Percentiles rank a stretch among this genome's conserved stretches.
phyloP scores from a whole-genome alignment of 768 basidiomycete species.

The Serendipita indica region DNA sequence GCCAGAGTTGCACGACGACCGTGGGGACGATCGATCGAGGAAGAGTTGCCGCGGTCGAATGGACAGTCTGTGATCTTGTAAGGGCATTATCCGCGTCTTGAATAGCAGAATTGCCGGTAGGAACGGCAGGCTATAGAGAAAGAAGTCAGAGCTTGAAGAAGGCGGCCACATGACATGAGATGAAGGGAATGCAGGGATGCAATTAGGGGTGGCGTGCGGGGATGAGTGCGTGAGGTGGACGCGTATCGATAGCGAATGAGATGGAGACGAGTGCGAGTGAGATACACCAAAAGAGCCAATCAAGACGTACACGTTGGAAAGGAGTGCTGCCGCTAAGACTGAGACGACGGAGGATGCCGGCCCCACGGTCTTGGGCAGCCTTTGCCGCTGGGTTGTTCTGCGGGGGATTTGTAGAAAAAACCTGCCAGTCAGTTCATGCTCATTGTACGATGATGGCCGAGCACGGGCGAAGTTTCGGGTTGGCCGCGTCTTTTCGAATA shows the following conservation, averaged over 20 bases:
- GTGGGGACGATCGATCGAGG: conserved; percentile 6
- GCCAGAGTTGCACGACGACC: not conserved
- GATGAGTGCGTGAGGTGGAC: not conserved
- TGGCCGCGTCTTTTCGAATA: conserved; percentile 19
- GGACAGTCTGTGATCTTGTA: not conserved
- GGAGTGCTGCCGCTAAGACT: conserved; percentile 40
- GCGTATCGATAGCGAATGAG: not conserved
- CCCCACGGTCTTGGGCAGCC: conserved; percentile 45
- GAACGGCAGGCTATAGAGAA: conserved; percentile 5
- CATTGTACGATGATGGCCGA: not conserved
- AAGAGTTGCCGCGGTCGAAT: not conserved
- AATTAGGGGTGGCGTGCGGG: conserved; percentile 24
- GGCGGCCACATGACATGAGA: conserved; percentile 13
- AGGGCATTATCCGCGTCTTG: not conserved
- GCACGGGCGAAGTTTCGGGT: not conserved
- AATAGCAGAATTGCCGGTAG: not conserved
- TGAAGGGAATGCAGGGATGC: conserved; percentile 30
- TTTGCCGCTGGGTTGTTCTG: conserved; percentile 30
- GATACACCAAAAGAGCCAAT: not conserved
- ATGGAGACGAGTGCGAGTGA: no score
- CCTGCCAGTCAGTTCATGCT: conserved; percentile 3
- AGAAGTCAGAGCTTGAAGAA: not conserved
- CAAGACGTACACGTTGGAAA: conserved; percentile 41
- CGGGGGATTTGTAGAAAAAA: conserved; percentile 24
- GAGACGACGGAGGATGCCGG: conserved; percentile 57